Conservation (phyloP, 768 basidiomycete species). For the Phlebiopsis gigantea region DNA sequence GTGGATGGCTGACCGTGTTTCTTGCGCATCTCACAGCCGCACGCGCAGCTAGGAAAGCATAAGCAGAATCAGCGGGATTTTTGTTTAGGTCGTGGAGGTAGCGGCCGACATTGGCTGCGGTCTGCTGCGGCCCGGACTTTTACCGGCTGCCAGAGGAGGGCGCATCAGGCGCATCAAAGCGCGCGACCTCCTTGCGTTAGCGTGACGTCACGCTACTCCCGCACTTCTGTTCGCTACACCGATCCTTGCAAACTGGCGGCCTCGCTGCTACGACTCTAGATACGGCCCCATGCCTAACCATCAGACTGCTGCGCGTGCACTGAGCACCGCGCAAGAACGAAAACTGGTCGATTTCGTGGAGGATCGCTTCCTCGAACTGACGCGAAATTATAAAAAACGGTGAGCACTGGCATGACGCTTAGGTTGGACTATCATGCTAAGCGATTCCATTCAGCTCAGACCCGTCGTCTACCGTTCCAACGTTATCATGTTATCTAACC, state of each 20-base stretch:
- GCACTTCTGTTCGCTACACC: background rate
- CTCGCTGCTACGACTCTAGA: background rate
- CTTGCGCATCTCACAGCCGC: background rate
- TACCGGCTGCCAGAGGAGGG: background rate
- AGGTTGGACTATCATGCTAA: too few species aligned
- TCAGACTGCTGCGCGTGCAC: background rate
- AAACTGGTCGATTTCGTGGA: conserved; percentile 63
- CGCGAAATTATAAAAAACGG: conserved; percentile 74
- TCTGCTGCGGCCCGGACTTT: background rate
- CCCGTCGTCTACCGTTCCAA: conserved; percentile 45
- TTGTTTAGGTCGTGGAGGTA: too few species aligned
- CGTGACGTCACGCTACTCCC: background rate
- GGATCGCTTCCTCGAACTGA: conserved; percentile 56
- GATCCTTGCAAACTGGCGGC: background rate
- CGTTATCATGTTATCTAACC: conserved; percentile 54
- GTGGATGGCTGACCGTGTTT: background rate
- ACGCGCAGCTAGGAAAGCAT: background rate
- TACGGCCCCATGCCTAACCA: background rate
- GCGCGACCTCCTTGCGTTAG: background rate
- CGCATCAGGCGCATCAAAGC: background rate
- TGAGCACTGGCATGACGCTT: conserved; percentile 28
- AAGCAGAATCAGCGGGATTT: background rate
- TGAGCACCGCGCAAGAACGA: conserved; percentile 47
- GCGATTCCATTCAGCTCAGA: conserved; percentile 34
- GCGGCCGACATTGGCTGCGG: too few species aligned